Conservation (phyloP, 352 stramenopile genomes). For the Phytophthora europaea region DNA sequence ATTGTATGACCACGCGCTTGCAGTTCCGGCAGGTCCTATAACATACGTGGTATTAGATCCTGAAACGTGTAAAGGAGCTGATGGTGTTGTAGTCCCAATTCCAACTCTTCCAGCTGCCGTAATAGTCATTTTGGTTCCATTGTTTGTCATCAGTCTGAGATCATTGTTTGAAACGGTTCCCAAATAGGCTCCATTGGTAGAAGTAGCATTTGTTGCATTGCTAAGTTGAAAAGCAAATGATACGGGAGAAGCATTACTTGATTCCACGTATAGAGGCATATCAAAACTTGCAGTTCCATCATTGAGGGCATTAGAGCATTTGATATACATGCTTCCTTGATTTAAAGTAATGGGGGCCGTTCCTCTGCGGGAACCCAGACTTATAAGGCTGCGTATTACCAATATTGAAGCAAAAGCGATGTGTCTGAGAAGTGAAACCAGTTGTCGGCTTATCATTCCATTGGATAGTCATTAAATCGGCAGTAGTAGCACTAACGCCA, state of each 20-base stretch:
- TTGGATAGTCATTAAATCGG: conserved; percentile 26
- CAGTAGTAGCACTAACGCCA: conserved; percentile 22
- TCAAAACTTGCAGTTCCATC: conserved; percentile 2
- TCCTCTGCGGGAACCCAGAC: conserved; percentile 22
- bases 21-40: too few relatives aligned
- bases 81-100: conserved; percentile 9
- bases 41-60: neutral
- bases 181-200: neutral
- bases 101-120: conserved; percentile 24
- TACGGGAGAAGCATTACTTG: conserved; percentile 21
- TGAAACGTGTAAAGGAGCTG: neutral
- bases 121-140: conserved; percentile 20
- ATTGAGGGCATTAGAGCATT: conserved; percentile 18
- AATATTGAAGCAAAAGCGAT: conserved; percentile 37
- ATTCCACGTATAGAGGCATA: conserved; percentile 32
- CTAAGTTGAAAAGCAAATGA: conserved; percentile 22
- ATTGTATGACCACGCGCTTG: too few relatives aligned
- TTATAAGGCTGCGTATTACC: conserved; percentile 28
- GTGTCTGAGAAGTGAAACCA: conserved; percentile 29
- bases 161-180: conserved; percentile 20
- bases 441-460: conserved; percentile 27
- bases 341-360: conserved; percentile 19
- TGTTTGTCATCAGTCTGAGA: conserved; percentile 23
- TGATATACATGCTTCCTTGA: conserved; percentile 24
- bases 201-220: conserved; percentile 12